phyloP scores from a whole-genome alignment of 352 stramenopile species.

The Pythium aquatile region DNA sequence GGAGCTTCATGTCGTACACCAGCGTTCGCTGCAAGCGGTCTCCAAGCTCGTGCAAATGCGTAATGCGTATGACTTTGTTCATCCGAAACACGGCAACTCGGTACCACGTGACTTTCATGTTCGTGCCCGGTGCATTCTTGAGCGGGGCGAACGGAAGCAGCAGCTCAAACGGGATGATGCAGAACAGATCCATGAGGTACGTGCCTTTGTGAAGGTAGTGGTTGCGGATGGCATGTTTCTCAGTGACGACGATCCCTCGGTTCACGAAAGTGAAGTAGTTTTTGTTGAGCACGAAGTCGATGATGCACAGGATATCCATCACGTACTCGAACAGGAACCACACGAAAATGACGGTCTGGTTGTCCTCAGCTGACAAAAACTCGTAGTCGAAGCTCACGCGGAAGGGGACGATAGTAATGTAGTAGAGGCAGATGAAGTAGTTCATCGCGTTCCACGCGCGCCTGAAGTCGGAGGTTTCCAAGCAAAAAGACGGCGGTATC shows the following conservation, averaged over 20 bases:
- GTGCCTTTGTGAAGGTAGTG: constrained; percentile 49
- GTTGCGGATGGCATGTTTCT: constrained; percentile 31
- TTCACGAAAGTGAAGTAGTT: constrained; percentile 56
- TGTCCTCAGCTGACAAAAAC: constrained; percentile 21
- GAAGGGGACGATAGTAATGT: constrained; percentile 36
- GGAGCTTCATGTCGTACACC: constrained; percentile 46
- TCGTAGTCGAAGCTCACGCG: constrained; percentile 37
- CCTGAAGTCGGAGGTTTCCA: constrained; percentile 33
- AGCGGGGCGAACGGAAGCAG: constrained; percentile 19
- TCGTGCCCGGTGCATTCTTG: constrained; percentile 11
- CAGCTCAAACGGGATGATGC: constrained; percentile 46
- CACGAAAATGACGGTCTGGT: not conserved
- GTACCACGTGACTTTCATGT: constrained; percentile 41
- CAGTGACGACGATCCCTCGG: constrained; percentile 40
- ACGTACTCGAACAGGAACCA: constrained; percentile 46
- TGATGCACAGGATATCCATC: constrained; percentile 38
- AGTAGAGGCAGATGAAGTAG: constrained; percentile 38
- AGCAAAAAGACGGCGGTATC: constrained; percentile 24
- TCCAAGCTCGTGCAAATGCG: constrained; percentile 47
- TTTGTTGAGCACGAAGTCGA: constrained; percentile 60
- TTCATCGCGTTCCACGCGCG: constrained; percentile 32
- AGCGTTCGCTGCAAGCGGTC: constrained; percentile 50
- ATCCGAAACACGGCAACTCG: constrained; percentile 46
- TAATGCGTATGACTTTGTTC: constrained; percentile 54
- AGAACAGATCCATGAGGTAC: constrained; percentile 46